Conservation (phyloP, 75 land plant species). For the Pinus taeda region DNA sequence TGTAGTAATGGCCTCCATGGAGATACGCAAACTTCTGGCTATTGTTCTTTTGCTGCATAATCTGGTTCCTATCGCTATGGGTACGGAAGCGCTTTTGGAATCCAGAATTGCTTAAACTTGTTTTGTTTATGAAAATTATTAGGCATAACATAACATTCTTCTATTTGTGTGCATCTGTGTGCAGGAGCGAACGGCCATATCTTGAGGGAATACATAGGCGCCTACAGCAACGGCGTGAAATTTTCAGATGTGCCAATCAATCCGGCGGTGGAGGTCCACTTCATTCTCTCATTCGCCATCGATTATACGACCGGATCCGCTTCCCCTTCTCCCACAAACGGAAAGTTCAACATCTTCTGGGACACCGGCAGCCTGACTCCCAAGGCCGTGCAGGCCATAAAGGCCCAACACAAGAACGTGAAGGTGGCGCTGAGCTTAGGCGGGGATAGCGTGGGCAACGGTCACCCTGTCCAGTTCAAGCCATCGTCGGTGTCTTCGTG, state of each 20-base stretch:
- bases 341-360: slow-evolving; percentile 28
- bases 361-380: slow-evolving; percentile 21
- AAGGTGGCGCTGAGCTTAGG: slow-evolving; percentile 34
- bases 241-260: slow-evolving; percentile 26
- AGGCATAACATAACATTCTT: too few relatives aligned
- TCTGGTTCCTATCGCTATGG: too few relatives aligned
- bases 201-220: slow-evolving; percentile 32
- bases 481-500: slow-evolving; percentile 9
- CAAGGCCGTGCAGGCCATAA: slow-evolving; percentile 21
- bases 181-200: not conserved
- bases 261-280: slow-evolving; percentile 12
- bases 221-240: slow-evolving; percentile 10
- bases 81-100: too few relatives aligned
- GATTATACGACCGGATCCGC: slow-evolving; percentile 17
- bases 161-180: not conserved
- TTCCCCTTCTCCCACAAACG: slow-evolving; percentile 20
- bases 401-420: slow-evolving; percentile 21
- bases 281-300: slow-evolving; percentile 33
- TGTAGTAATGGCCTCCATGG: too few relatives aligned
- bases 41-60: too few relatives aligned
- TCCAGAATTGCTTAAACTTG: too few relatives aligned
- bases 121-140: too few relatives aligned
- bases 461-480: slow-evolving; percentile 2
- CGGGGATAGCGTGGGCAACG: slow-evolving; percentile 23
- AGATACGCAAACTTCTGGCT: too few relatives aligned